Conservation (phyloP, 2,329 filamentous ascomycete species). For the Trichoderma afroharzianum region DNA sequence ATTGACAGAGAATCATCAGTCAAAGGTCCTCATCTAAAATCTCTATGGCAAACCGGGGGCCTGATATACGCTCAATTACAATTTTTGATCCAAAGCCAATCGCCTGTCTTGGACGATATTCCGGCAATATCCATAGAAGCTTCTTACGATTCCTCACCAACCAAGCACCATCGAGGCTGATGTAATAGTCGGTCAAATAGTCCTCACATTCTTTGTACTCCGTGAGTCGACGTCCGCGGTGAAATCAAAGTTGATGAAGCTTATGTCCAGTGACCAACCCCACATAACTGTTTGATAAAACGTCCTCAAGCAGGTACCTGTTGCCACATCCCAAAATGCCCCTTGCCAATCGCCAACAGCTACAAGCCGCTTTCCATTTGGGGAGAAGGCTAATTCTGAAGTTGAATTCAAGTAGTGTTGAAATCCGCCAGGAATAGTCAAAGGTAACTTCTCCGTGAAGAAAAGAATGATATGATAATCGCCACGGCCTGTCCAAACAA, state of each 20-base stretch:
- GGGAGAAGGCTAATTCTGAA: neutral
- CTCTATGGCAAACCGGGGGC: neutral
- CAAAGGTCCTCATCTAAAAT: neutral
- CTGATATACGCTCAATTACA: neutral
- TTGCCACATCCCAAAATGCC: neutral
- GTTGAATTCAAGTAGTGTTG: fast-evolving
- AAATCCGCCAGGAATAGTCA: fast-evolving
- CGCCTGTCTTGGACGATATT: fast-evolving
- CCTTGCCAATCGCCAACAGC: fast-evolving
- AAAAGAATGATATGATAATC: too few species aligned
- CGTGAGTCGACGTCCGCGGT: too few species aligned
- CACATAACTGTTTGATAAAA: neutral
- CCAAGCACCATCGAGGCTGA: neutral
- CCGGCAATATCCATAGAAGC: neutral
- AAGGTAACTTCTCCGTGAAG: neutral
- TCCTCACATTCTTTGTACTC: neutral
- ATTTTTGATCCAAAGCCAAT: neutral
- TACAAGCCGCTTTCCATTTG: neutral
- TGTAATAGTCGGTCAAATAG: neutral
- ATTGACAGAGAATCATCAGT: neutral
- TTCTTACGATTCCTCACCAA: neutral
- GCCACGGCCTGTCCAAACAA: neutral
- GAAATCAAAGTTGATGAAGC: neutral
- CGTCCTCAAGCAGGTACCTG: neutral
- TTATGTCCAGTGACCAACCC: neutral